Conservation (phyloP, 306 rosid species). For the Castanea mollissima region DNA sequence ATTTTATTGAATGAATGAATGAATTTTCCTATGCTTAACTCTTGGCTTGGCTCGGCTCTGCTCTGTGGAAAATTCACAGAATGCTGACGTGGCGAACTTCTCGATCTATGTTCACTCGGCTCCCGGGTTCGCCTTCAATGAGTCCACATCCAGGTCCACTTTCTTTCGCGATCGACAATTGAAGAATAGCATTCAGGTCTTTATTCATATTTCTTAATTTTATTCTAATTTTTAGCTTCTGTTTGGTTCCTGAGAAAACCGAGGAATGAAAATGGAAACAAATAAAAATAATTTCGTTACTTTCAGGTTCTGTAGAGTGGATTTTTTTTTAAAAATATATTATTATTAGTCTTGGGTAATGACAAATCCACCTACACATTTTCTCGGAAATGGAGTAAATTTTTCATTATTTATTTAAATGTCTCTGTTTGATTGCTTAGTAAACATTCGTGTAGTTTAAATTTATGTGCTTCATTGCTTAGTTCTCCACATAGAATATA, state of each 20-base stretch:
- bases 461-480: too few relatives aligned
- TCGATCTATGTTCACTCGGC: slow-evolving; percentile 58
- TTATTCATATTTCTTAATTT: neutral
- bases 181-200: slow-evolving; percentile 47
- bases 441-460: neutral
- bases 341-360: too few relatives aligned
- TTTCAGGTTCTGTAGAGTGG: neutral
- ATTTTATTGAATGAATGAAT: neutral
- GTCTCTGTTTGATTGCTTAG: neutral
- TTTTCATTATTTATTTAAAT: too few relatives aligned
- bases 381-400: too few relatives aligned
- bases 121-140: slow-evolving; percentile 50
- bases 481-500: neutral
- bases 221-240: neutral
- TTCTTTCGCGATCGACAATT: slow-evolving; percentile 48
- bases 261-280: neutral
- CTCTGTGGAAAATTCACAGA: slow-evolving; percentile 21
- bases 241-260: slow-evolving; percentile 2
- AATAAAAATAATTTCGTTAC: neutral
- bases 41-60: neutral
- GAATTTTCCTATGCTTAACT: slow-evolving; percentile 6
- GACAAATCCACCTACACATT: too few relatives aligned
- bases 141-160: slow-evolving; percentile 40
- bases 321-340: too few relatives aligned
- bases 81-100: slow-evolving; percentile 49